Evolutionary conservation across 257 asterid species (phyloP), one percentile per base, ranked within the genome.

Genomic region (Misopates orontium): DNA sequence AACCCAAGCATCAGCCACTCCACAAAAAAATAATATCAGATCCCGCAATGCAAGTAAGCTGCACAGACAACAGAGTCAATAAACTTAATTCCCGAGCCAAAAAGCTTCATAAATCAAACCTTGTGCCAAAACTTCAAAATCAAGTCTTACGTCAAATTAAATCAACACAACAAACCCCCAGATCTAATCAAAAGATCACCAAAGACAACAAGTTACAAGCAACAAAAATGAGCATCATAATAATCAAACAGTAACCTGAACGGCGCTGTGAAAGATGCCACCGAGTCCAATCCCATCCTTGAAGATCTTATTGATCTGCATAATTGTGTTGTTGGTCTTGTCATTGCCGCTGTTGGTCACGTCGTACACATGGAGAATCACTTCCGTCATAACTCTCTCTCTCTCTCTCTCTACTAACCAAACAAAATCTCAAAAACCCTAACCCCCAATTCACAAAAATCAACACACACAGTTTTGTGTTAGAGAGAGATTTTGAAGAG

Each of bases 281-380:
- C 97, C 99, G 55, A 94, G 78, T n/a, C 98, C 97, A 67, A 94
- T 88, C 18, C 99, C 98, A 69, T 94, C 99, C 73, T 94, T 94
- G 80, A 94, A 90, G 83, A 94, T 75, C 91, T 82, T 90, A 79
- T 94, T 94, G 89, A 90, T 90, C 81, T 90, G 96, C 84, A 90
- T 60, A 77, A 94, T 86, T 18, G 97, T 90, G 79, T 79, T 90
- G 82, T 94, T 85, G 19, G 99, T 90, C 70, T 94, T 90, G 49
- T 90, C 98, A 47, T 81, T 88, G 28, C 85, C 96, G 67, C 99
- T 90, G 16, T 88, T 90, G 31, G 99, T 94, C 69, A 94, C 99
- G 56, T 94, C 99, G 70, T 94, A 90, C 17, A 94, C 83, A 69
- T 94, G 96, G 90, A 79, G 78, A 62, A 64, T 66, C 60, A 75